These are phyloP conservation scores for Candida anglica DNA, from an alignment of 805 yeast genomes.

Conservation along the genomic window DNA sequence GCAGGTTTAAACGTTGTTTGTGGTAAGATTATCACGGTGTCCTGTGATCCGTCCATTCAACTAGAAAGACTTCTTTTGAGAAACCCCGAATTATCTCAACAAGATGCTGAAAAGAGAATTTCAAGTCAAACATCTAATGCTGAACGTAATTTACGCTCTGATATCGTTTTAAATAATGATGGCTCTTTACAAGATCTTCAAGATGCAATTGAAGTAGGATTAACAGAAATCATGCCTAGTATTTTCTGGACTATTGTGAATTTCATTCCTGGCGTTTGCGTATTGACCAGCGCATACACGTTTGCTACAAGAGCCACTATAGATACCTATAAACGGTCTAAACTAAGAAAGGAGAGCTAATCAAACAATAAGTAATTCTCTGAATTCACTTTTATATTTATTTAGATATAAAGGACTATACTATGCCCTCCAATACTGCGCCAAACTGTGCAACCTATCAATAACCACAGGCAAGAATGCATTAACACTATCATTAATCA, in stretches of 20 bases:
- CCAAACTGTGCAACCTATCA: conserved; percentile 89
- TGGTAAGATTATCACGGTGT: conserved; percentile 65
- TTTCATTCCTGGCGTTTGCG: conserved; percentile 26
- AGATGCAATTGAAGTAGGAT: conserved; percentile 15
- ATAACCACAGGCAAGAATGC: conserved; percentile 94
- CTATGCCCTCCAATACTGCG: conserved; percentile 95
- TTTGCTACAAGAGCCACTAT: conserved; percentile 12
- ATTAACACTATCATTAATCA: conserved; percentile 90
- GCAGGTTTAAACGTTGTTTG: conserved; percentile 67
- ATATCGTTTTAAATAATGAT: conserved; percentile 64
- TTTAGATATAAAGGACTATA: not conserved
- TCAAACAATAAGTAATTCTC: too few relatives aligned
- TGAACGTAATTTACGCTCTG: conserved; percentile 57
- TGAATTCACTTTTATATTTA: not conserved
- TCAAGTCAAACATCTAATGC: conserved; percentile 68
- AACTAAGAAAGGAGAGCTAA: not conserved
- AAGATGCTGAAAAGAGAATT: conserved; percentile 72
- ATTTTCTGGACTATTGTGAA: conserved; percentile 15
- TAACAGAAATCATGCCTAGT: conserved; percentile 23
- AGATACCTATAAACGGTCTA: conserved; percentile 16
- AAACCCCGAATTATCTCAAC: conserved; percentile 59
- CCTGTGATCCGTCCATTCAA: conserved; percentile 58
- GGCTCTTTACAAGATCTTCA: conserved; percentile 20
- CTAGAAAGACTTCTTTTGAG: conserved; percentile 58
- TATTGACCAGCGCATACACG: conserved; percentile 18